Evolutionary conservation across 768 basidiomycete genomes (phyloP), one percentile per base, ranked within the genome.

Genomic region (Lactifluus hygrophoroides): DNA sequence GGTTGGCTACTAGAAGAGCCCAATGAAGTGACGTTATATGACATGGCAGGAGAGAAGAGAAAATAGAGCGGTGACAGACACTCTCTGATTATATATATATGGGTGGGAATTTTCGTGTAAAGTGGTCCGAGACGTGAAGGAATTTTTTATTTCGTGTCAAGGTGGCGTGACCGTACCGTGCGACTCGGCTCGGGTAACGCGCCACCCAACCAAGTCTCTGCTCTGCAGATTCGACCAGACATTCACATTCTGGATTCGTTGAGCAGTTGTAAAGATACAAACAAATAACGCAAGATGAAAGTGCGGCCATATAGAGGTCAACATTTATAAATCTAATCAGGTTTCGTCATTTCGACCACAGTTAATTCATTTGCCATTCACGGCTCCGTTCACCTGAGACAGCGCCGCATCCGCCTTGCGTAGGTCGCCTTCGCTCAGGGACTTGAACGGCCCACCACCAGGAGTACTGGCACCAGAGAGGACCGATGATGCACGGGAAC

Each of bases 321-420:
- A 51, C 54, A 44, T 48, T 60, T 40, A 50, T 60, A 60, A 56
- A 54, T 60, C 55, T 23, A 42, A 14, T 45, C 34, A 28, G 9
- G 30, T 49, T 58, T 42, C 46, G 17, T 14, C 23, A 38, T 53
- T n/a, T 47, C 51, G 28, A 11, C 32, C 44, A 21, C 14, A 19
- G 30, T 19, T 53, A 38, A 28, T 19, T 51, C 28, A 55, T 42
- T 60, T 54, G 27, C 58, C 58, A 28, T 60, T 60, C 28, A 51
- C 11, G 11, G 54, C 58, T 14, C 64, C 69, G 42, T 72, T 72
- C 37, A 82, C 77, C 66, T 84, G 80, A 66, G 80, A 87, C 53
- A 98, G 79, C 2, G 91, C 94, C 10, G 85, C 90, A 65, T 98
- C 94, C 3, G 94, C 95, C 72, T 81, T 81, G 67, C 78, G 79